Base-by-base conservation (phyloP, 1,284 basidiomycete genomes). In the Apiotrichum montevideense region DNA sequence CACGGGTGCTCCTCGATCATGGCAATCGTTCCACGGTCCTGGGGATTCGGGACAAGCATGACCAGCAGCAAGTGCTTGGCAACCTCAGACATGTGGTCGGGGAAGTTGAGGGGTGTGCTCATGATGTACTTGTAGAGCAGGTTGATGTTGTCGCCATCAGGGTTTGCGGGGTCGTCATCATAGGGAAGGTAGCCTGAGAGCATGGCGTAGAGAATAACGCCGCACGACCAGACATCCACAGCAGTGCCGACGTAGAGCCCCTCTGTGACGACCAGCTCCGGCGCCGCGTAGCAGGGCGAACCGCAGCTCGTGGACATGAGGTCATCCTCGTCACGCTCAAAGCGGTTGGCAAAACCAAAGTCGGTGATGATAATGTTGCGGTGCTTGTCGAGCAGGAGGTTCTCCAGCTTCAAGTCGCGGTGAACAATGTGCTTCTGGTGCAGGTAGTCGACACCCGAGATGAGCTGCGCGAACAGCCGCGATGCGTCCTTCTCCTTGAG, bases 321-420 rank as follows among this genome's bases (percentile, higher is more conserved):
- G 74, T 99, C 96, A 75, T 94, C 90, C 14, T 87, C 70, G 41
- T 85, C 84, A 68, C 92, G 88, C 74, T 94, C 90, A 72, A 98
- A 99, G 54, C 89, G 86, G 79, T 98, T 99, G 59, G 96, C 96
- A 70, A 98, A 98, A 35, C 96, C 95, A 75, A 99, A 98, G 75
- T 98, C 96, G 64, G 95, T 98, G 80, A 99, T 98, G 80, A 98
- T 96, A 62, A 99, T 92, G 75, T 98, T 98, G 58, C 96, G 86
- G 73, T 98, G 86, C 63, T 93, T 87, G 80, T 99, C 96, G 55
- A 98, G 86, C 47, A 99, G 84, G 14, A 99, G 80, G 73, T 98
- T 99, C 79, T 98, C 96, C 63, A 99, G 86, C 79, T 99, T 99
- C 73, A 99, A 86, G 78, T 99, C 96, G 58, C 95, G 92, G 75